Evolutionary conservation across 2,329 filamentous ascomycete genomes (phyloP).

Genomic region (Paraphoma chrysanthemicola): DNA sequence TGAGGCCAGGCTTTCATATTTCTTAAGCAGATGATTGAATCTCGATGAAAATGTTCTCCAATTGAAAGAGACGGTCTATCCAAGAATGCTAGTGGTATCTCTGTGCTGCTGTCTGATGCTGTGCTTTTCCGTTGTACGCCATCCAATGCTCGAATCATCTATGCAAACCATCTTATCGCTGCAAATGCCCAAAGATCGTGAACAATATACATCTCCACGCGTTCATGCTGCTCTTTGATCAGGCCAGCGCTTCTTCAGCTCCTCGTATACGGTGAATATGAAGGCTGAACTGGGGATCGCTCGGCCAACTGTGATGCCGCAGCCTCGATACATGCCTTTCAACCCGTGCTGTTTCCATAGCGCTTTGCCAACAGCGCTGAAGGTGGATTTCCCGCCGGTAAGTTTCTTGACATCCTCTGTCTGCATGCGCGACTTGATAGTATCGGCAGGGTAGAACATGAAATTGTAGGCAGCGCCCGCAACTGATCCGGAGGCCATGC

Average conservation of each 20-base stretch:
- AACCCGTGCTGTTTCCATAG: conserved; percentile 86
- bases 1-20: conserved; percentile 20
- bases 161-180: background rate
- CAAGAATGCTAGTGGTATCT: conserved; percentile 15
- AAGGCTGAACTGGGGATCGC: conserved; percentile 96
- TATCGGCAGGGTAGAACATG: conserved; percentile 95
- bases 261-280: conserved; percentile 96
- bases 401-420: conserved; percentile 73
- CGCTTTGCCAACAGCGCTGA: conserved; percentile 72
- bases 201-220: background rate
- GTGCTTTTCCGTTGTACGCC: conserved; percentile 12
- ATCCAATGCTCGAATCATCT: conserved; percentile 2
- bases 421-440: conserved; percentile 96
- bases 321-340: conserved; percentile 88
- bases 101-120: conserved; percentile 8
- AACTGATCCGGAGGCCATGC: conserved; percentile 83
- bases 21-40: background rate
- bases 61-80: conserved; percentile 1
- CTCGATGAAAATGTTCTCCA: background rate
- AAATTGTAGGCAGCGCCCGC: conserved; percentile 97
- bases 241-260: conserved; percentile 65
- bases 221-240: conserved; percentile 17
- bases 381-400: conserved; percentile 66
- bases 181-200: background rate
- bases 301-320: conserved; percentile 87